Evolutionary conservation across 805 yeast genomes (phyloP), one percentile per base, ranked within the genome.

Genomic region (Scheffersomyces stipitis): DNA sequence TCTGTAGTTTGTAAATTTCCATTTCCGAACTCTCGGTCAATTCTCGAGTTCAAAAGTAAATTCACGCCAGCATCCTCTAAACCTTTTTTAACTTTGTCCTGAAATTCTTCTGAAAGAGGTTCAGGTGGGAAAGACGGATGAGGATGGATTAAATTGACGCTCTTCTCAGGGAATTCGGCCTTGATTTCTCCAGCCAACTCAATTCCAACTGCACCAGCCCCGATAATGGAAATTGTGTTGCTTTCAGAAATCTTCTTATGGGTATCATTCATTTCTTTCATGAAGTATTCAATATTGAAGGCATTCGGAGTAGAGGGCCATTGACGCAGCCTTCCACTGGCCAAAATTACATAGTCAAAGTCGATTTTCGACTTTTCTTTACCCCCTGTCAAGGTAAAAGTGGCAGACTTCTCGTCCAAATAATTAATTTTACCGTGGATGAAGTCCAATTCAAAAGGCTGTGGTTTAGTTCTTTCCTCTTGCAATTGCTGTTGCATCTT

Each of bases 221-320:
- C 81, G 37, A 72, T 64, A 4, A 72, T 64, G 13, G 75, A 60
- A 5, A 57, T 51, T 5, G 48, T 56, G 9, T 66, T 50, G n/a
- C 70, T 60, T 3, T 41, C 28, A 15, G 49, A 51, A 33, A 75
- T 60, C 13, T 52, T 48, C 1, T 46, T 41, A 26, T 46, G 46
- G 23, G 63, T 57, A 13, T 49, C 44, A 3, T 34, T 32, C 76
- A 75, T 73, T 42, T 75, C 80, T 12, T 50, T 36, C 16, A 64
- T 39, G 43, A 59, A 73, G 6, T 49, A 52, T 14, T 59, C 58
- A 32, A 47, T 56, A 8, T 67, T 64, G 26, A 42, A 41, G 0
- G 70, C 76, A n/a, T 55, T 44, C 3, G 80, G 80, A 31, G 75
- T 73, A 27, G 71, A 64, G 10, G 80, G 81, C 76, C 77, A 73